Evolutionary conservation across 192 early-diverging fungal species (phyloP).

Genomic region (Haplosporangium gracile): DNA sequence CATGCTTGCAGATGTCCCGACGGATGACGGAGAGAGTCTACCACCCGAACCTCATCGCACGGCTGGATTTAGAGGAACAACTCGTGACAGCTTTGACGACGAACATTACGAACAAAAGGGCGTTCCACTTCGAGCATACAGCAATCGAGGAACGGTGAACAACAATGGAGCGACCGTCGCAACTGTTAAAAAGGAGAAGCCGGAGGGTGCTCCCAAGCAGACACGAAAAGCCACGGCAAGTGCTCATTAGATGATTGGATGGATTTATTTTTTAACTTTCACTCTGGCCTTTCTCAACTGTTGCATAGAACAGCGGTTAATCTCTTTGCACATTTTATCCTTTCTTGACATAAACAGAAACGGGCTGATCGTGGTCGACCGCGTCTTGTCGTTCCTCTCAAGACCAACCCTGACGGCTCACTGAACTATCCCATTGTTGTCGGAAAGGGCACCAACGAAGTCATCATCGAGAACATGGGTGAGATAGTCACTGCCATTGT

Average conservation of each 20-base stretch:
- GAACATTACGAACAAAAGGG: background rate
- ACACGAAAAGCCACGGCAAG: conserved; percentile 49
- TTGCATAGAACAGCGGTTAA: background rate
- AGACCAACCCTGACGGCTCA: conserved; percentile 63
- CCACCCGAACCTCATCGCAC: conserved; percentile 5
- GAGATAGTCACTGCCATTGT: background rate
- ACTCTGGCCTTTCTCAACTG: background rate
- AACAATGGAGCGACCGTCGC: conserved; percentile 4
- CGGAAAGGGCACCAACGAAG: conserved; percentile 72
- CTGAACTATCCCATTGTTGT: conserved; percentile 70
- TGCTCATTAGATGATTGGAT: conserved; percentile 1
- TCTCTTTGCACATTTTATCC: background rate
- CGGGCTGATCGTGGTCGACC: conserved; percentile 72
- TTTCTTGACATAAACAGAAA: conserved; percentile 46
- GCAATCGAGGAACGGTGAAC: conserved; percentile 1
- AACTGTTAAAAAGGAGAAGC: conserved; percentile 27
- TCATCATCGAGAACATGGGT: conserved; percentile 71
- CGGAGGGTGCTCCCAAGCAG: conserved; percentile 44
- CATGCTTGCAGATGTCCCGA: conserved; percentile 8
- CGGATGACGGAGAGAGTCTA: conserved; percentile 2
- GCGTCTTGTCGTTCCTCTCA: conserved; percentile 67
- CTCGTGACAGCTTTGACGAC: background rate
- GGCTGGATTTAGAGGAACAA: background rate
- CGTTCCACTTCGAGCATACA: background rate
- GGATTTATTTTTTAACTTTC: background rate